Evolutionary conservation across 208 protist genomes (phyloP), one percentile per base, ranked within the genome.

Genomic region (Crithidia bombi): DNA sequence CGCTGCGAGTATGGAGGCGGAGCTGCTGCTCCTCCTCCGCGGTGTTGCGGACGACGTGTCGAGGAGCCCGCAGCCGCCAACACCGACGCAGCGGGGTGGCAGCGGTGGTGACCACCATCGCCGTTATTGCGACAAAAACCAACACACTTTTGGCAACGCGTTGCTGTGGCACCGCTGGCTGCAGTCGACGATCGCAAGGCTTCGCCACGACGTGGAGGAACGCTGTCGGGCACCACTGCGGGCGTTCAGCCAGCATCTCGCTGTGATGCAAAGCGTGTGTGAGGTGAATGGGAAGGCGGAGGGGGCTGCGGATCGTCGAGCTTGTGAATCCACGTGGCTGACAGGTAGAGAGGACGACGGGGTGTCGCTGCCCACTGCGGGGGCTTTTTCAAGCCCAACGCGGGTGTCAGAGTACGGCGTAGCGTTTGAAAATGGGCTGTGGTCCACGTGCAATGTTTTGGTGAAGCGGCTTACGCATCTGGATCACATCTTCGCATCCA

Each of bases 401-500:
- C 21, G 49, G 38, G 17, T 47, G 44, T 26, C 28, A 12, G 30
- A 54, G 44, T 39, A 43, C 32, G 41, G n/a, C 3, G 41, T 17
- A 28, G 46, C 32, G 25, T 25, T 65, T 3, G 59, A 64, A 28
- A 21, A 23, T 3, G 43, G 25, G 5, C 28, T 65, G 41, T 65
- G 59, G 59, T 39, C 19, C 5, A 65, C 59, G 32, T 65, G 59
- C 32, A 46, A 65, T 23, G 1, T 15, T 23, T 46, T 65, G 5
- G 59, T 55, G 21, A 54, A 41, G 0, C 59, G 57, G 5, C 41
- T 64, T 3, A 23, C 57, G 3, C 3, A 21, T 14, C 57, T 64
- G 1, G 41, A 64, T 19, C 21, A 51, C 1, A 15, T 15, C 28
- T 64, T 64, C 38, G 28, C 25, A 5, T n/a, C 9, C 5, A 15